Percentiles rank a stretch among this genome's conserved stretches.
phyloP scores from a whole-genome alignment of 257 asterid species.

The Solanum okadae region DNA sequence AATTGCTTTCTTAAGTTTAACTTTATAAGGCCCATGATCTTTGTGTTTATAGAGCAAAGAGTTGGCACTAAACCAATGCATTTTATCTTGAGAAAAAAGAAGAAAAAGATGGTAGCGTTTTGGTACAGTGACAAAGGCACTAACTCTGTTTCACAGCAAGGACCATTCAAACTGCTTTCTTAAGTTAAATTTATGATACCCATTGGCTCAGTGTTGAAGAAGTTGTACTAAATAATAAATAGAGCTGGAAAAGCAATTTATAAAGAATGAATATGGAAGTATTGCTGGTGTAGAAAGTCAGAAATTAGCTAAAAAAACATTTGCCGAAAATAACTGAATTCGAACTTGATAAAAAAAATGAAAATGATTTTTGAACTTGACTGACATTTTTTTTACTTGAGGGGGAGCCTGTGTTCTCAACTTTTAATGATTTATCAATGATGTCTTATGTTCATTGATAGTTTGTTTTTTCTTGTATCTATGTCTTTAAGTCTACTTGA shows the following conservation, averaged over 20 bases:
- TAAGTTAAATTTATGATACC: not conserved
- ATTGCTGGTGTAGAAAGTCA: not conserved
- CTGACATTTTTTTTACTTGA: not conserved
- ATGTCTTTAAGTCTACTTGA: not conserved
- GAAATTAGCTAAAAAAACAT: not conserved
- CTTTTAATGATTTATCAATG: not conserved
- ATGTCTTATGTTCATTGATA: not conserved
- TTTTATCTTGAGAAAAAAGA: not conserved
- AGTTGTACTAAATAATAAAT: not conserved
- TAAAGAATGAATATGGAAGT: not conserved
- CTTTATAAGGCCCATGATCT: not conserved
- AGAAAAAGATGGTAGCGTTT: not conserved
- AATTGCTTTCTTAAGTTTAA: not conserved
- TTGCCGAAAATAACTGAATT: not conserved
- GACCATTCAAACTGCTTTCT: not conserved
- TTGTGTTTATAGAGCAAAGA: not conserved
- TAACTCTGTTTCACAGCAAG: not conserved
- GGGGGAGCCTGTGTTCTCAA: not conserved
- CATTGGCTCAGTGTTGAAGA: not conserved
- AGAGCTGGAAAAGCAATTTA: not conserved
- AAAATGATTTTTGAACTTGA: not conserved
- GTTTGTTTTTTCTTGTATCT: not conserved
- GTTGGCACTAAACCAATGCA: not conserved
- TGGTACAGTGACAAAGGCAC: not conserved
- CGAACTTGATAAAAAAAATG: not conserved